Base-by-base conservation (phyloP, 2,329 filamentous ascomycete species). In the Phialophora expanda region DNA sequence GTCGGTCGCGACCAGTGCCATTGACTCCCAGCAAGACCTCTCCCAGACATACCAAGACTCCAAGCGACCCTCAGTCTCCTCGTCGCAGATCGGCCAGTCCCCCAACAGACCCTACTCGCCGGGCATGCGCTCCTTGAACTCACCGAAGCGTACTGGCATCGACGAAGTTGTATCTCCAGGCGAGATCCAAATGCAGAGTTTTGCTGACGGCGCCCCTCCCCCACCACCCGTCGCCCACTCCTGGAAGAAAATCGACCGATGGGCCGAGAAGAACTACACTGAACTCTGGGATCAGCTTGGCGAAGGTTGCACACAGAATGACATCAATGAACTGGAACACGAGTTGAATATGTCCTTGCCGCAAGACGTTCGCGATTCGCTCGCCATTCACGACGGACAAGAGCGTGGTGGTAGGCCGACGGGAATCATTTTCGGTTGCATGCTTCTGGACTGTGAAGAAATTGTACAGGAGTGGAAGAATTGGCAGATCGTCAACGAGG, bases 401-500 rank as follows among this genome's bases (percentile, higher is more conserved):
- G 95, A 99, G 80, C 90, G 95, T 70, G 92, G 93, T 68, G 95
- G 95, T 69, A 85, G 85, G 64, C 95, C 95, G 0, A 97, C 94
- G 0, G 95, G 95, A 69, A 90, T 98, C 71, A 87, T 99, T 67
- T 98, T 99, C 74, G 87, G 93, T 66, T 90, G 88, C 76, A 99
- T 99, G 95, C 81, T 99, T 69, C 86, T 99, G 65, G 95, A 99
- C 78, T 98, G 95, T 75, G 95, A 99, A 78, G 95, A 99, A 76
- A 97, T 99, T 72, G 90, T 97, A 24, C 93, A 97, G 77, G 95
- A 99, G 77, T 98, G 94, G 92, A 90, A 91, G 74, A 96, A 97
- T 76, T 99, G 95, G 95, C 89, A 92, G 73, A 89, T 87, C 69
- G 95, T 99, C 69, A 97, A 97, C 75, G 88, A 94, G 65, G 92